phyloP scores from a whole-genome alignment of 441 rosid genomes.

The Bruguiera hainesii region DNA sequence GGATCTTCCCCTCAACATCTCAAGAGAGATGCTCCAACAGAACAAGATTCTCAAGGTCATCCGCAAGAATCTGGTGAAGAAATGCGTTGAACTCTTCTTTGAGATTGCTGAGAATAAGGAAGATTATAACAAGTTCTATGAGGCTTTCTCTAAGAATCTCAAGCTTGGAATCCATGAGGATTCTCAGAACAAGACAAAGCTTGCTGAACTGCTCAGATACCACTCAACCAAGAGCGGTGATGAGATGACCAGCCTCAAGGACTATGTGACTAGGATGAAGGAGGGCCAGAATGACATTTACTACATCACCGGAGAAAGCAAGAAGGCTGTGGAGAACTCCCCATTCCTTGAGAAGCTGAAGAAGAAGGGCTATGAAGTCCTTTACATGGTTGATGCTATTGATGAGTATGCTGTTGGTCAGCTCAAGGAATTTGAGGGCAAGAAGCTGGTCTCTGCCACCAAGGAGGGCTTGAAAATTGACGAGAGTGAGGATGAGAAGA shows the following conservation, averaged over 20 bases:
- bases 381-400: constrained; percentile 88
- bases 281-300: constrained; percentile 84
- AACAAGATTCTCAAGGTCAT: constrained; percentile 93
- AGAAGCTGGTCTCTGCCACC: constrained; percentile 85
- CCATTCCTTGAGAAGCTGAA: constrained; percentile 86
- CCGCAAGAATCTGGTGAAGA: constrained; percentile 85
- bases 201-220: constrained; percentile 81
- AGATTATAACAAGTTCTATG: constrained; percentile 85
- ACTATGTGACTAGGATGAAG: constrained; percentile 92
- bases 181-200: constrained; percentile 68
- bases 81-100: constrained; percentile 81
- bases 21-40: constrained; percentile 80
- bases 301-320: constrained; percentile 93
- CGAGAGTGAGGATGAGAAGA: constrained; percentile 69
- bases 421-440: constrained; percentile 81
- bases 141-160: constrained; percentile 81
- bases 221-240: constrained; percentile 94
- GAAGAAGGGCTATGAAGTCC: constrained; percentile 88
- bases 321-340: constrained; percentile 95
- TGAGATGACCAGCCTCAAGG: constrained; percentile 83
- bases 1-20: constrained; percentile 86
- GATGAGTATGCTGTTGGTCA: constrained; percentile 92
- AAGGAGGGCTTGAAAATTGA: constrained; percentile 83
- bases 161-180: constrained; percentile 93
- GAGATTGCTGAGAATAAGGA: constrained; percentile 97